Conservation (phyloP, 2,329 filamentous ascomycete species). For the Neofusicoccum sp. region DNA sequence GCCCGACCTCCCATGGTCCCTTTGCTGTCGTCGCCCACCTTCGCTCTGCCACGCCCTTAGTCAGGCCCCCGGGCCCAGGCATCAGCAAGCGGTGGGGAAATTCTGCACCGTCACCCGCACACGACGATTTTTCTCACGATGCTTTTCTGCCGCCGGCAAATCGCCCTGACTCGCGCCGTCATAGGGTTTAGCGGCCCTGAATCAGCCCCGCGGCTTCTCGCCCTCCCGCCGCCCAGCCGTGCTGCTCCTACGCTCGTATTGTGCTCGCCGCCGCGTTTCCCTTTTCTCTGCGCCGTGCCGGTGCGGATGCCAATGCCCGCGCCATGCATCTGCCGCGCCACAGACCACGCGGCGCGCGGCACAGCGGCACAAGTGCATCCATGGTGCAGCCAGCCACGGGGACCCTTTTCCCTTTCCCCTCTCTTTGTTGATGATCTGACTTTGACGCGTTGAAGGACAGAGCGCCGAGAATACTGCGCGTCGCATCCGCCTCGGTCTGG, state of each 20-base stretch:
- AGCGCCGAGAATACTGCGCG: too few species aligned
- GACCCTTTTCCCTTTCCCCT: background rate
- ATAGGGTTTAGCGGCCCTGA: slow-evolving; percentile 14
- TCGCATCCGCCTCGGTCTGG: too few species aligned
- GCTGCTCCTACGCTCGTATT: background rate
- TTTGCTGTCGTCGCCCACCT: background rate
- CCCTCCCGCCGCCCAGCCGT: background rate
- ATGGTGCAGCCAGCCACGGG: background rate
- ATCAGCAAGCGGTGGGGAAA: background rate
- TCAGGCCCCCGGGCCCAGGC: background rate
- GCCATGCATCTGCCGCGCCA: background rate
- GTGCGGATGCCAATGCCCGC: background rate
- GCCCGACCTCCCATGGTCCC: background rate
- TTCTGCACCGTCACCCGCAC: background rate
- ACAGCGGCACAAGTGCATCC: background rate
- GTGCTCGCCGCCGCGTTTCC: background rate
- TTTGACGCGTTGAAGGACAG: too few species aligned
- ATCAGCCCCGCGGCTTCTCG: background rate
- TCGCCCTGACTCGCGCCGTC: background rate
- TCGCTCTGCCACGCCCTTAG: background rate
- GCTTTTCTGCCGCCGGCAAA: background rate
- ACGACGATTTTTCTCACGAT: background rate
- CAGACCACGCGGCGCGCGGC: background rate
- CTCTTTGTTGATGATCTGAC: too few species aligned
- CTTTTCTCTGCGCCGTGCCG: too few species aligned